Percentiles rank a stretch among this genome's conserved stretches.
Conservation (phyloP, 2,329 filamentous ascomycete genomes). For the Purpureocillium takamizusanense region DNA sequence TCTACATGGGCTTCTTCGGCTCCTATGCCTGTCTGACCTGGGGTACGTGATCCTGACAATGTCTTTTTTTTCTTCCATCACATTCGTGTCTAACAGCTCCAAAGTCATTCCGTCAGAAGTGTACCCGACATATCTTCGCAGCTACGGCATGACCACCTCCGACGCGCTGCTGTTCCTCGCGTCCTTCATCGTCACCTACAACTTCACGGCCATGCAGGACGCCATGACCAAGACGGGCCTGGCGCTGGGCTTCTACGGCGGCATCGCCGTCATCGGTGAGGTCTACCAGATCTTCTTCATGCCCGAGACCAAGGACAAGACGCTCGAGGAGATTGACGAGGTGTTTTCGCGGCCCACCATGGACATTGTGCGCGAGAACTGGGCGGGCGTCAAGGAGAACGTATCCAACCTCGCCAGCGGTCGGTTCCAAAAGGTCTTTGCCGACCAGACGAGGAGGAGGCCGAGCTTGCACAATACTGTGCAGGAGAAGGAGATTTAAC, state of each 20-base stretch:
- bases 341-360: conserved; percentile 56
- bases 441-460: conserved; percentile 10
- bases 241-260: conserved; percentile 63
- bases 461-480: conserved; percentile 2
- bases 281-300: conserved; percentile 68
- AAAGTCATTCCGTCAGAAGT: conserved; percentile 56
- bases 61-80: neutral
- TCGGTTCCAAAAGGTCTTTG: conserved; percentile 14
- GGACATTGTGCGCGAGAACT: conserved; percentile 53
- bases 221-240: conserved; percentile 60
- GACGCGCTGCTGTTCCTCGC: conserved; percentile 61
- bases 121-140: conserved; percentile 63
- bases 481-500: too few relatives aligned
- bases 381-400: conserved; percentile 22
- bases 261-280: conserved; percentile 62
- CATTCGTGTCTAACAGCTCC: neutral
- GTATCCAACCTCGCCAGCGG: conserved; percentile 13
- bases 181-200: conserved; percentile 67
- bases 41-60: conserved; percentile 16
- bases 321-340: conserved; percentile 62
- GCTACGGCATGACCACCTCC: conserved; percentile 65
- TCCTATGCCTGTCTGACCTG: conserved; percentile 56
- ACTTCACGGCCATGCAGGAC: conserved; percentile 61
- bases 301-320: conserved; percentile 64
- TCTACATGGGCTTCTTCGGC: conserved; percentile 63